Evolutionary conservation across 2,329 filamentous ascomycete species (phyloP).

Genomic region (Neofusicoccum sp.): DNA sequence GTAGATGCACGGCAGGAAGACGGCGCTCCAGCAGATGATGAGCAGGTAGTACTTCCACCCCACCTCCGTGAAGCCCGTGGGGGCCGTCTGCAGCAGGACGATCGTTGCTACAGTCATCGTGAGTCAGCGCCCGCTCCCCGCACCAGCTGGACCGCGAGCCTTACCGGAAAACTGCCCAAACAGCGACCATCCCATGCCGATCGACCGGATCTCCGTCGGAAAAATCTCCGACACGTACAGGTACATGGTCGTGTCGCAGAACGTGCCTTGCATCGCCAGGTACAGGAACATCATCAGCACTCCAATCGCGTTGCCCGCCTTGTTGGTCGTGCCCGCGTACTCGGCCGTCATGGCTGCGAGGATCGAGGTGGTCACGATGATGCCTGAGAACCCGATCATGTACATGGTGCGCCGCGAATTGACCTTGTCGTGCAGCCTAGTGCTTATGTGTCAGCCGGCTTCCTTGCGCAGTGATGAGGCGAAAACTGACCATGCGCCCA

Average conservation of each 20-base stretch:
- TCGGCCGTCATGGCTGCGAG: conserved; percentile 36
- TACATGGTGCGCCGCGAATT: conserved; percentile 22
- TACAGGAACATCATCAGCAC: conserved; percentile 47
- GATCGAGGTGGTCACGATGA: conserved; percentile 21
- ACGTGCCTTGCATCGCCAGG: conserved; percentile 48
- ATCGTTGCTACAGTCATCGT: conserved; percentile 26
- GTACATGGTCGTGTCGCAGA: conserved; percentile 44
- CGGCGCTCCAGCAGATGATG: conserved; percentile 29
- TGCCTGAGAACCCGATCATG: conserved; percentile 34
- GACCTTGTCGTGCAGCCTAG: conserved; percentile 22
- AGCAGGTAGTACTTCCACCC: conserved; percentile 54
- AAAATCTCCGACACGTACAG: conserved; percentile 42
- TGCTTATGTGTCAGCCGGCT: neutral
- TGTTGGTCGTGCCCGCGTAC: conserved; percentile 40
- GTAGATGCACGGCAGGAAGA: conserved; percentile 44
- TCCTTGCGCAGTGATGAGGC: neutral
- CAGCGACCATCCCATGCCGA: conserved; percentile 52
- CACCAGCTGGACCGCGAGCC: neutral
- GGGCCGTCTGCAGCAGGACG: conserved; percentile 46
- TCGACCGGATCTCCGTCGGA: conserved; percentile 50
- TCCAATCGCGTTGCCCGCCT: conserved; percentile 42
- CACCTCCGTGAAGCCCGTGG: conserved; percentile 32
- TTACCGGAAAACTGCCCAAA: conserved; percentile 38
- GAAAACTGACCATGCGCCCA: conserved; percentile 15
- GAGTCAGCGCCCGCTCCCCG: neutral